A percentile compares a stretch with the other conserved stretches of the same genome.
These are phyloP conservation scores for Vigna radiata DNA, from an alignment of 306 rosid genomes.

Conservation along the genomic window DNA sequence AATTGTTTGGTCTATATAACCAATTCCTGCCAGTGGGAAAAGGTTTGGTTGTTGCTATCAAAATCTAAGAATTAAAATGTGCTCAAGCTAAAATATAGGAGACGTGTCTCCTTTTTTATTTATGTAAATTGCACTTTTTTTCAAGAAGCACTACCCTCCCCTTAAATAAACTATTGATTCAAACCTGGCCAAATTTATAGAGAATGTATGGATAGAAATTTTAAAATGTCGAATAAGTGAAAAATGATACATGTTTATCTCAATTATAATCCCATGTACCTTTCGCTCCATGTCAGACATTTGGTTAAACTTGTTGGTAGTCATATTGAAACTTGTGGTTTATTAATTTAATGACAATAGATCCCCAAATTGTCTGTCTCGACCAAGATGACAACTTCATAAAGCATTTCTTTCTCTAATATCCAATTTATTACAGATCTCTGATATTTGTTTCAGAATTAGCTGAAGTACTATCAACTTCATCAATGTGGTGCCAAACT, in stretches of 20 bases:
- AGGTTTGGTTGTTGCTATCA: not conserved
- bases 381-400: constrained; percentile 23
- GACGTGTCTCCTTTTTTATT: not conserved
- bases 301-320: not conserved
- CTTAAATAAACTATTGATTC: not conserved
- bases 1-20: not conserved
- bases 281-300: not conserved
- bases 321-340: not conserved
- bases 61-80: not conserved
- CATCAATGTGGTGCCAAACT: constrained; percentile 9
- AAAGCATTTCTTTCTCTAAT: not conserved
- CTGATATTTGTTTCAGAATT: constrained; percentile 9
- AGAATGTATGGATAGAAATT: not conserved
- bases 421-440: not conserved
- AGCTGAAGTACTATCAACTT: constrained; percentile 5
- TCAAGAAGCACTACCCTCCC: too few relatives aligned
- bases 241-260: not conserved
- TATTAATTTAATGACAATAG: not conserved
- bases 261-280: not conserved
- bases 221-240: not conserved
- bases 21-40: not conserved
- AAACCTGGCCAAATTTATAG: not conserved
- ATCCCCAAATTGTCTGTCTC: not conserved
- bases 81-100: not conserved
- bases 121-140: not conserved